Evolutionary conservation across 306 rosid species (phyloP), one percentile per base, ranked within the genome.

Genomic region (Gleditsia sinensis): DNA sequence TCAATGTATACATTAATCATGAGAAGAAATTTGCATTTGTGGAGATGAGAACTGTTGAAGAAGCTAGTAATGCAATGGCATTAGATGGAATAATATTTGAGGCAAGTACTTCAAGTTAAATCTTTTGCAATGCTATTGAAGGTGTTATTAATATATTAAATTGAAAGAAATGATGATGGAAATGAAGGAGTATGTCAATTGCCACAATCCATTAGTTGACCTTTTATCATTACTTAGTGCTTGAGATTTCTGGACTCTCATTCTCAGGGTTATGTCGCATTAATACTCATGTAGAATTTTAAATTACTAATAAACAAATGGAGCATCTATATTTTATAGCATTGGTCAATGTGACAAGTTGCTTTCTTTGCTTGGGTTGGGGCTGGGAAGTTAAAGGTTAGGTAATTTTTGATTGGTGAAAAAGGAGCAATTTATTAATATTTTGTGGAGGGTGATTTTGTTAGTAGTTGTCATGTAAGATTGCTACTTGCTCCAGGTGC

Each of bases 1-100:
- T 91, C 69, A 91, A 88, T 66, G 97, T 91, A 60, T 91, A 88
- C 75, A 91, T 91, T 68, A 91, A 91, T 85, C 94, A 87, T 43
- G 97, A 91, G 81, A 91, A 91, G 88, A 91, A 88, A 79, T 91
- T 88, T 83, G 97, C 97, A 16, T 91, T 88, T 60, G 94, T 91
- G 82, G 97, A 91, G 86, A 91, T 91, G 94, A 88, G 97, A 84
- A 85, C 94, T 11, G 94, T 91, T 71, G 97, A 91, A 79, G 97
- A 91, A 82, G 97, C 97, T 39, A 91, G 97, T 76, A 91, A 88
- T 85, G 94, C 94, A 55, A 91, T 91, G 97, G 89, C 97, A 69
- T 83, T 91, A 69, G 97, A 91, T 74, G 97, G 97, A 81, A 91
- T 88, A 24, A 74, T 87, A 81, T 91, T 91, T 81, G 92, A 91